Percentiles rank a stretch among this genome's conserved stretches.
Conservation (phyloP, 1,139 yeast species). For the Pichia kudriavzevii region DNA sequence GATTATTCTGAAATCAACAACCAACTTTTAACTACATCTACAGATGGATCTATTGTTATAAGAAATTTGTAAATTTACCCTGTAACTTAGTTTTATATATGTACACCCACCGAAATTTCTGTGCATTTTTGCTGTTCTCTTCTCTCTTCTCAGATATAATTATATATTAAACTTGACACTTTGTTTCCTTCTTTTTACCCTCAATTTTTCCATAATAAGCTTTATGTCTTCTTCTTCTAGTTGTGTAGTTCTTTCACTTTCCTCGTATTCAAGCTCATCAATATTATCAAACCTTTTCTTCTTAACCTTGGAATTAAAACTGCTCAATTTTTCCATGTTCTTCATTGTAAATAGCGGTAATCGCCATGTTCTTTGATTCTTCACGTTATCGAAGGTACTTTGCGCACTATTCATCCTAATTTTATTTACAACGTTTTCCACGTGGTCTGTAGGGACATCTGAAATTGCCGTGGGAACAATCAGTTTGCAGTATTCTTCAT, state of each 20-base stretch:
- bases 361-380: conserved; percentile 31
- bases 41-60: conserved; percentile 44
- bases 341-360: conserved; percentile 39
- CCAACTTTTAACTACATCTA: conserved; percentile 39
- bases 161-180: conserved; percentile 17
- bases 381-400: background rate
- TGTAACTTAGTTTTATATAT: conserved; percentile 1
- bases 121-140: too few species aligned
- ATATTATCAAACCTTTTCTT: conserved; percentile 10
- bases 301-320: conserved; percentile 20
- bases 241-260: background rate
- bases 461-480: conserved; percentile 1
- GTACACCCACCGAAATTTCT: too few species aligned
- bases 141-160: too few species aligned
- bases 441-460: background rate
- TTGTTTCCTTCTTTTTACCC: conserved; percentile 11
- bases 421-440: background rate
- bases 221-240: background rate
- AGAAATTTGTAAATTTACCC: conserved; percentile 27
- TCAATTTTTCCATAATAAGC: conserved; percentile 10
- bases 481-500: conserved; percentile 12
- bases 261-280: conserved; percentile 4
- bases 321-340: conserved; percentile 33
- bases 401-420: too few species aligned
- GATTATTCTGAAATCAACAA: conserved; percentile 36